These are phyloP conservation scores for Fusarium tanahbumbuense DNA, from an alignment of 2,329 filamentous ascomycete species.

Conservation along the genomic window DNA sequence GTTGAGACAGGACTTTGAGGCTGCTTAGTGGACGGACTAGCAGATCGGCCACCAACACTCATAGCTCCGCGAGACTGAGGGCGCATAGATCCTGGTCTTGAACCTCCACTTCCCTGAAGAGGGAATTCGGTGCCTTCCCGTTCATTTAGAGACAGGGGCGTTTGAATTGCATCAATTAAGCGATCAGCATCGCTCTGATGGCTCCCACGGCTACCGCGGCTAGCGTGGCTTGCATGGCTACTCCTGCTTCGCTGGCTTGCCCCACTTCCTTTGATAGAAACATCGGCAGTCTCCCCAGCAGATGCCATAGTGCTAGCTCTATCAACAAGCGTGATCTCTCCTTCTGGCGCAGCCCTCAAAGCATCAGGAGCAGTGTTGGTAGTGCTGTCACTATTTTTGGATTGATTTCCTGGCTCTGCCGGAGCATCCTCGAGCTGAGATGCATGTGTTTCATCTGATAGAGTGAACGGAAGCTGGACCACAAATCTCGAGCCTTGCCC, in stretches of 20 bases:
- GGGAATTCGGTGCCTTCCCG: slow-evolving; percentile 50
- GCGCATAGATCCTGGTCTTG: slow-evolving; percentile 26
- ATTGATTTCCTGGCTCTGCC: slow-evolving; percentile 11
- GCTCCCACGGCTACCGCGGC: slow-evolving; percentile 63
- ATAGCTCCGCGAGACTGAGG: slow-evolving; percentile 8
- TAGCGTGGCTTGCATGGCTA: slow-evolving; percentile 58
- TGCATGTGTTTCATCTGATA: slow-evolving; percentile 59
- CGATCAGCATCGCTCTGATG: slow-evolving; percentile 73
- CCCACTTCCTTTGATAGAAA: slow-evolving; percentile 29
- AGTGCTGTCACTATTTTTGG: slow-evolving; percentile 32
- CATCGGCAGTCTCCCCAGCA: slow-evolving; percentile 20
- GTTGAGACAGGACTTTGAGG: slow-evolving; percentile 19
- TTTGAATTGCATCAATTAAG: slow-evolving; percentile 77
- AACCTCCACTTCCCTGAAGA: slow-evolving; percentile 30
- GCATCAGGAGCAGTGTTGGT: slow-evolving; percentile 39
- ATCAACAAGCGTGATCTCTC: slow-evolving; percentile 73
- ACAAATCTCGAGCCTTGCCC: slow-evolving; percentile 86
- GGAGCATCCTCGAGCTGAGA: slow-evolving; percentile 19
- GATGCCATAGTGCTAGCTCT: slow-evolving; percentile 49
- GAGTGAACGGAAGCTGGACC: slow-evolving; percentile 79
- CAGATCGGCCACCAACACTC: slow-evolving; percentile 21
- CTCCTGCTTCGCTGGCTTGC: slow-evolving; percentile 51
- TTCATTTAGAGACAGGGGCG: slow-evolving; percentile 60
- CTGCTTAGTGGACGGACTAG: slow-evolving; percentile 20
- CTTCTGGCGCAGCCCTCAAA: slow-evolving; percentile 50